Percentiles rank a stretch among this genome's conserved stretches.
These are phyloP conservation scores for Sporothrix pallida DNA, from an alignment of 2,329 filamentous ascomycete species.

Conservation along the genomic window DNA sequence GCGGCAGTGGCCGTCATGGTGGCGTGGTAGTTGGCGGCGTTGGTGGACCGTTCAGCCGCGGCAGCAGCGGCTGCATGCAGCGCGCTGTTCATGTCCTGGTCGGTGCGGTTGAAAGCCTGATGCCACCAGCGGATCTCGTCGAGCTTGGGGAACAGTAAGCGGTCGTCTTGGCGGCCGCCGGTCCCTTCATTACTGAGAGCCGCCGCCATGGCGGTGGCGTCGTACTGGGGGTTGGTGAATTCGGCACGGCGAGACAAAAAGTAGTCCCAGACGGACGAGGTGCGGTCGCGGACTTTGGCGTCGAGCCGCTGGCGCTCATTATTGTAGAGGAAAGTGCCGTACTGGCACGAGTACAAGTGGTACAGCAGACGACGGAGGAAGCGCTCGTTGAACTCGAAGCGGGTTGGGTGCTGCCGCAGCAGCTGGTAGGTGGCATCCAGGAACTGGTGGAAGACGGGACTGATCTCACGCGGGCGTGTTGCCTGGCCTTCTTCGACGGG, in stretches of 20 bases:
- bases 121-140: conserved; percentile 92
- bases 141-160: conserved; percentile 79
- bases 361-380: conserved; percentile 89
- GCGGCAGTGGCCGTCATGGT: conserved; percentile 21
- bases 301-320: conserved; percentile 87
- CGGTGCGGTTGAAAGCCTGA: conserved; percentile 81
- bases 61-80: conserved; percentile 58
- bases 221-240: conserved; percentile 83
- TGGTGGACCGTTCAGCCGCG: conserved; percentile 50
- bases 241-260: conserved; percentile 81
- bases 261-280: conserved; percentile 93
- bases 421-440: conserved; percentile 93
- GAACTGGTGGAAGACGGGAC: conserved; percentile 97
- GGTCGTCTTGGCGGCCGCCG: conserved; percentile 76
- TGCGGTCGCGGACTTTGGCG: conserved; percentile 69
- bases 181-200: neutral
- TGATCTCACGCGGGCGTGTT: conserved; percentile 87
- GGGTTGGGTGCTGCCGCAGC: conserved; percentile 79
- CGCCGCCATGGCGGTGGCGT: conserved; percentile 47
- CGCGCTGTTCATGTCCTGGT: conserved; percentile 89
- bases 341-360: conserved; percentile 94
- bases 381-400: conserved; percentile 96
- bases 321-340: conserved; percentile 95
- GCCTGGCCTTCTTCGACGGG: conserved; percentile 61
- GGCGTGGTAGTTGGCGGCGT: conserved; percentile 44